A percentile compares a stretch with the other conserved stretches of the same genome.
Evolutionary conservation across 352 stramenopile species (phyloP).

Genomic region (Phytophthora constricta): DNA sequence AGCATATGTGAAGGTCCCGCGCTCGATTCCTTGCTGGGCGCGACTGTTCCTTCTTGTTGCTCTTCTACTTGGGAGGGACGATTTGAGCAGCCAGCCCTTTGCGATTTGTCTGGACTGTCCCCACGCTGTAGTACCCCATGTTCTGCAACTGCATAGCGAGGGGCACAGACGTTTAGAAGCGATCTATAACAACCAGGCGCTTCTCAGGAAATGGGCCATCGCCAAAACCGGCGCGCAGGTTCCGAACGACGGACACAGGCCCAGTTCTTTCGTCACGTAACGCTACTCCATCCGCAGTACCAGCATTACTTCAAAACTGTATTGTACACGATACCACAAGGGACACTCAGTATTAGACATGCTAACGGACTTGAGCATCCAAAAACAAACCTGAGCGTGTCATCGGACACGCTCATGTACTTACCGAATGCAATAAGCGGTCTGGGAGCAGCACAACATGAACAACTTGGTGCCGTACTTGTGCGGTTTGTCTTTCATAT

Average conservation of each 20-base stretch:
- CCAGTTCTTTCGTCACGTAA: neutral
- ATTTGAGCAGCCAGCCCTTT: neutral
- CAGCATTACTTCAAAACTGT: slow-evolving; percentile 9
- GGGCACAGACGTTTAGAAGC: slow-evolving; percentile 6
- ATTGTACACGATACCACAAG: slow-evolving; percentile 2
- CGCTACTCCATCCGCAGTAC: neutral
- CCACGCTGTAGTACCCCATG: slow-evolving; percentile 12
- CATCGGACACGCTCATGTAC: neutral
- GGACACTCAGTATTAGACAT: neutral
- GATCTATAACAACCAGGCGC: slow-evolving; percentile 5
- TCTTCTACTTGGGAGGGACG: neutral
- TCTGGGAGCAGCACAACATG: slow-evolving; percentile 9
- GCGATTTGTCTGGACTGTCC: slow-evolving; percentile 1
- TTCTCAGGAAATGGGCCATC: neutral
- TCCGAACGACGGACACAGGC: neutral
- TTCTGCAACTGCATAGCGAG: slow-evolving; percentile 9
- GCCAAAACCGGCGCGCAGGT: neutral
- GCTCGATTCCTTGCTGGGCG: neutral
- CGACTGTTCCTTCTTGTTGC: neutral
- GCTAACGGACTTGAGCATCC: neutral
- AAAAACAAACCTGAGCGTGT: neutral
- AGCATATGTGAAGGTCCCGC: neutral
- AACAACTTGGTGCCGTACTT: slow-evolving; percentile 2
- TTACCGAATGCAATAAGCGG: neutral
- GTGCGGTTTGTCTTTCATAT: neutral